Evolutionary conservation across 1,284 basidiomycete species (phyloP).

Genomic region (Puccinia novopanici): DNA sequence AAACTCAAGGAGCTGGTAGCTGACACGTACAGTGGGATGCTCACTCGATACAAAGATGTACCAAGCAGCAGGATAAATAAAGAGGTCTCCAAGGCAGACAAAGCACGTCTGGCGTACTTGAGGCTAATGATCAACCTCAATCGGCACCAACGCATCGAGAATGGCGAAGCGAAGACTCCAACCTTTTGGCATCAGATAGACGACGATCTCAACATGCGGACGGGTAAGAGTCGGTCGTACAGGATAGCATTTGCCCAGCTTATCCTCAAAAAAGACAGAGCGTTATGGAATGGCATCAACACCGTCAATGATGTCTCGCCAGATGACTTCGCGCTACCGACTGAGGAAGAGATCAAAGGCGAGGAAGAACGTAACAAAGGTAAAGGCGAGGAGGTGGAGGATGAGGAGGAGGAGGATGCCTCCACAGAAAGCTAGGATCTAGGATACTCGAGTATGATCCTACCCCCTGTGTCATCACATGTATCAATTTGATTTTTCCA

Average conservation of each 20-base stretch:
- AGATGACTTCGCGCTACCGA: neutral
- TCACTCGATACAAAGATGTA: too few relatives aligned
- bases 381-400: too few relatives aligned
- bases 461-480: too few relatives aligned
- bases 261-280: neutral
- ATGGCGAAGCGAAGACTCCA: neutral
- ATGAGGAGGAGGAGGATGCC: too few relatives aligned
- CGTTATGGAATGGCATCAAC: neutral
- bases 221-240: neutral
- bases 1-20: neutral
- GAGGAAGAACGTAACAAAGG: too few relatives aligned
- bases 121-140: too few relatives aligned
- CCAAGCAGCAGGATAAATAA: neutral
- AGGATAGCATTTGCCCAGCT: neutral
- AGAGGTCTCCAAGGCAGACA: neutral
- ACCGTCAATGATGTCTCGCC: neutral
- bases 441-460: too few relatives aligned
- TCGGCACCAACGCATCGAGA: neutral
- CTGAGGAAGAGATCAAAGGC: too few relatives aligned
- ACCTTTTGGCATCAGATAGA: neutral
- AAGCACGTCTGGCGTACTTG: neutral
- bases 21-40: neutral
- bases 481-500: too few relatives aligned
- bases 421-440: too few relatives aligned
- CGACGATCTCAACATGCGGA: neutral